Percentiles rank a stretch among this genome's conserved stretches.
Conservation (phyloP, 768 basidiomycete genomes). For the Chlorophyllum brunneum region DNA sequence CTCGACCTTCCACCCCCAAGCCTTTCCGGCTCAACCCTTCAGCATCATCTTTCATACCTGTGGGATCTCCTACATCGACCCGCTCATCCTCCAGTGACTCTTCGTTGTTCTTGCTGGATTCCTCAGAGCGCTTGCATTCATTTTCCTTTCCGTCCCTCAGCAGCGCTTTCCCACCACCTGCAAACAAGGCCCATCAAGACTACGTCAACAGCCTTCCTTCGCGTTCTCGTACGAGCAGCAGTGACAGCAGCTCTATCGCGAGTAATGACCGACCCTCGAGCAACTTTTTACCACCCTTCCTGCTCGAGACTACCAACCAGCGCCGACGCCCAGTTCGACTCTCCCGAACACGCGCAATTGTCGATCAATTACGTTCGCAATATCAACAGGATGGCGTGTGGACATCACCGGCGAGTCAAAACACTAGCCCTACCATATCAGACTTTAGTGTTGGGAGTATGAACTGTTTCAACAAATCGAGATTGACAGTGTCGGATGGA, state of each 20-base stretch:
- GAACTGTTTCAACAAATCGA: not conserved
- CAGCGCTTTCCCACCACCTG: not conserved
- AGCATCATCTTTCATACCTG: slow-evolving; percentile 43
- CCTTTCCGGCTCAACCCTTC: slow-evolving; percentile 35
- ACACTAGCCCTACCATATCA: not conserved
- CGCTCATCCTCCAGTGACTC: slow-evolving; percentile 6
- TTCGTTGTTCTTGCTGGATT: not conserved
- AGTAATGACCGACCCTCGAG: slow-evolving; percentile 25
- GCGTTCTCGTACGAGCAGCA: slow-evolving; percentile 9
- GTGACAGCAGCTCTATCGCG: slow-evolving; percentile 1
- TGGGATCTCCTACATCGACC: slow-evolving; percentile 23
- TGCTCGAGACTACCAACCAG: slow-evolving; percentile 32
- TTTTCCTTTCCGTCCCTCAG: slow-evolving; percentile 50
- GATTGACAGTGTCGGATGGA: not conserved
- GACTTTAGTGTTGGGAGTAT: not conserved
- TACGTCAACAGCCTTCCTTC: slow-evolving; percentile 32
- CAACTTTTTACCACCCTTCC: slow-evolving; percentile 38
- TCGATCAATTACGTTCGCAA: slow-evolving; percentile 48
- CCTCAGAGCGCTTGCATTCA: slow-evolving; percentile 24
- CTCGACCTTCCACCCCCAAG: slow-evolving; percentile 50
- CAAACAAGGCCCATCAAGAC: slow-evolving; percentile 46
- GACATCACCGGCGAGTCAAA: slow-evolving; percentile 15
- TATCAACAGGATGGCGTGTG: not conserved
- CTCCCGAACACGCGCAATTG: slow-evolving; percentile 57
- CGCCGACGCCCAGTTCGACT: slow-evolving; percentile 35